Evolutionary conservation across 1,284 basidiomycete genomes (phyloP), one percentile per base, ranked within the genome.

Genomic region (Rhodotorula sp.): DNA sequence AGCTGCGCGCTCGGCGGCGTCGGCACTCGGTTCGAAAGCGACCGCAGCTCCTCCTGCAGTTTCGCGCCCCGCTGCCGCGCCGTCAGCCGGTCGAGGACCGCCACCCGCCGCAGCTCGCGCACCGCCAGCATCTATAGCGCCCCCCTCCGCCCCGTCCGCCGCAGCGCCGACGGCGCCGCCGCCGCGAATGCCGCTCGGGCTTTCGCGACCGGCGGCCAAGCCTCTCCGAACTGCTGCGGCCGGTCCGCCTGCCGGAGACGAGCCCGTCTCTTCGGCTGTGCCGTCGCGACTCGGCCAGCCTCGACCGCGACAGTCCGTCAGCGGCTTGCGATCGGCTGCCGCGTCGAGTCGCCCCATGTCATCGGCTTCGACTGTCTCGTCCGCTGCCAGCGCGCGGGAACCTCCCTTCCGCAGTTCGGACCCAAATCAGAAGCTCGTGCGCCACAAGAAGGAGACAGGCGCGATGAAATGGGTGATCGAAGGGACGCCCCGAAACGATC

Each of bases 401-500:
- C 80, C 83, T 6, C 87, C 88, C 6, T 91, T 98, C 80, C 82
- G 84, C 30, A 86, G 87, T n/a, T 83, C 84, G 60, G 93, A 88
- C 76, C 74, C 85, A 4, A 92, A 93, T 54, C 84, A 87, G 7
- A 95, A 93, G 79, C 86, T 86, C 60, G 77, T 83, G 30, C 86
- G 96, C 48, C 83, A 92, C 57, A 85, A 87, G 64, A 93, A 91
- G 78, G 95, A 98, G 78, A 79, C 78, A 26, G 85, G 86, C 5
- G 85, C 86, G 24, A 71, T 78, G 64, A 78, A 76, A 51, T 82
- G 82, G 80, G 70, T 79, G 54, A 73, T 68, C 85, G 86, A 79
- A 90, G 95, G 95, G 81, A 93, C 74, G 87, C 89, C 89, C 8
- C 85, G 91, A 66, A 91, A 93, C 77, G 95, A 98, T 78, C 86